phyloP scores from a whole-genome alignment of 2,329 filamentous ascomycete genomes.

The Teratosphaeria destructans region DNA sequence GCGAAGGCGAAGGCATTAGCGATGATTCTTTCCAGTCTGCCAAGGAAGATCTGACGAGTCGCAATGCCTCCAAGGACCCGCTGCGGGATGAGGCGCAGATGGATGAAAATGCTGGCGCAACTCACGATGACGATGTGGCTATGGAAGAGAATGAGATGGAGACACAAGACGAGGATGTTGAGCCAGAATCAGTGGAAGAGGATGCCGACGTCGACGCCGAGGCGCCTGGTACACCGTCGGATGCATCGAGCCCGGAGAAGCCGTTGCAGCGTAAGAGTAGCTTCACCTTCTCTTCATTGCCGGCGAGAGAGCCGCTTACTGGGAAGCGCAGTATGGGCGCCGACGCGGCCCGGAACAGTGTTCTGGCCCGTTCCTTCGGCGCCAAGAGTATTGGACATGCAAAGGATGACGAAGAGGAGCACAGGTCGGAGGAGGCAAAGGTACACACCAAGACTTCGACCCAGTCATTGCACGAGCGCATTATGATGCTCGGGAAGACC shows the following conservation, averaged over 20 bases:
- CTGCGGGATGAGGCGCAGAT: slow-evolving; percentile 8
- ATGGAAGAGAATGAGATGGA: slow-evolving; percentile 1
- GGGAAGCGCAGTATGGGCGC: slow-evolving; percentile 72
- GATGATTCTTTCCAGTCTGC: slow-evolving; percentile 41
- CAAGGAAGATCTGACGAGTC: slow-evolving; percentile 32
- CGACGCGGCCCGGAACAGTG: slow-evolving; percentile 58
- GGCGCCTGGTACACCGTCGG: slow-evolving; percentile 46
- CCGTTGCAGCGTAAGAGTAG: slow-evolving; percentile 84
- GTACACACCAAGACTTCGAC: slow-evolving; percentile 83
- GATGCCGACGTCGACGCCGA: slow-evolving; percentile 34
- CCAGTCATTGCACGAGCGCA: slow-evolving; percentile 83
- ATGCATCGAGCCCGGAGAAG: slow-evolving; percentile 63
- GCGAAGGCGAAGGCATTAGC: slow-evolving; percentile 17
- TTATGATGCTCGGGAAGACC: slow-evolving; percentile 59
- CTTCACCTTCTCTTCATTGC: slow-evolving; percentile 84
- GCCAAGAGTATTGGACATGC: slow-evolving; percentile 16
- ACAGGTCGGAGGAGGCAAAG: slow-evolving; percentile 33
- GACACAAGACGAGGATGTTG: slow-evolving; percentile 22
- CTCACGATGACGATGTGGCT: slow-evolving; percentile 20
- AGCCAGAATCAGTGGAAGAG: slow-evolving; percentile 24
- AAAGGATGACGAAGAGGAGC: slow-evolving; percentile 43
- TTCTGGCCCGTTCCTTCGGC: slow-evolving; percentile 25
- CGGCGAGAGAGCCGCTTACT: slow-evolving; percentile 76
- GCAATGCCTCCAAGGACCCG: slow-evolving; percentile 7
- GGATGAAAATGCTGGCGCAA: slow-evolving; percentile 6